These are phyloP conservation scores for Pythium chondricola DNA, from an alignment of 352 stramenopile species.

Conservation along the genomic window DNA sequence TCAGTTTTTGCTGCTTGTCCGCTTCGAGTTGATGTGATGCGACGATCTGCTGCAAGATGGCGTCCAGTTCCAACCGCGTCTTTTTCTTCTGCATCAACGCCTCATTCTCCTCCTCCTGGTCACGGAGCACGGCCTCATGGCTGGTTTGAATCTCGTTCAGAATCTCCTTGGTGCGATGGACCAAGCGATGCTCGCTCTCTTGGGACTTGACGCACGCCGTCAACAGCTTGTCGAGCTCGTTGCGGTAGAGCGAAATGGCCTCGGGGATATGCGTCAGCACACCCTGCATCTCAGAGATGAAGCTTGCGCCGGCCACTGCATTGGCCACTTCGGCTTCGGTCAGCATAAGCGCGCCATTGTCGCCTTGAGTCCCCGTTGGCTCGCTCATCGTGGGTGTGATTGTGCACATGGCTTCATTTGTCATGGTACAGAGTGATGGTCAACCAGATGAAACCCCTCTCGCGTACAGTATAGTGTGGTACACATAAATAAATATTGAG, in stretches of 20 bases:
- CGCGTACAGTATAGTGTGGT: too few relatives aligned
- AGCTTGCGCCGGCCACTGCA: slow-evolving; percentile 13
- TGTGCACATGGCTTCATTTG: too few relatives aligned
- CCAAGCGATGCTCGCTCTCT: slow-evolving; percentile 69
- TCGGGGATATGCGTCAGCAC: slow-evolving; percentile 68
- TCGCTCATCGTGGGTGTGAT: background rate
- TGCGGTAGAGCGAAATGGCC: slow-evolving; percentile 64
- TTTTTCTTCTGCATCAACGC: slow-evolving; percentile 65
- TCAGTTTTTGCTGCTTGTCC: slow-evolving; percentile 74
- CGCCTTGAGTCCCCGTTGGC: background rate
- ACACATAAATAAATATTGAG: background rate
- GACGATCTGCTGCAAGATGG: slow-evolving; percentile 54
- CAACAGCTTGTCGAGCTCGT: slow-evolving; percentile 76
- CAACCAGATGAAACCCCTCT: slow-evolving; percentile 12
- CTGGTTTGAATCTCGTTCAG: slow-evolving; percentile 66
- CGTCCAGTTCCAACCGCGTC: slow-evolving; percentile 62
- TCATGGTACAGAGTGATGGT: slow-evolving; percentile 14
- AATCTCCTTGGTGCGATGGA: slow-evolving; percentile 68
- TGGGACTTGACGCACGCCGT: slow-evolving; percentile 71
- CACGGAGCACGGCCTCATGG: slow-evolving; percentile 64
- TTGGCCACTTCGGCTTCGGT: slow-evolving; percentile 11
- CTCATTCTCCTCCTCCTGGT: slow-evolving; percentile 77
- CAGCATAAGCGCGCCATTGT: background rate
- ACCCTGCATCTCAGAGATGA: slow-evolving; percentile 61
- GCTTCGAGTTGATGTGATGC: slow-evolving; percentile 48